Base-by-base conservation (phyloP, 2,329 filamentous ascomycete genomes). In the Emmonsiellopsis sp. region DNA sequence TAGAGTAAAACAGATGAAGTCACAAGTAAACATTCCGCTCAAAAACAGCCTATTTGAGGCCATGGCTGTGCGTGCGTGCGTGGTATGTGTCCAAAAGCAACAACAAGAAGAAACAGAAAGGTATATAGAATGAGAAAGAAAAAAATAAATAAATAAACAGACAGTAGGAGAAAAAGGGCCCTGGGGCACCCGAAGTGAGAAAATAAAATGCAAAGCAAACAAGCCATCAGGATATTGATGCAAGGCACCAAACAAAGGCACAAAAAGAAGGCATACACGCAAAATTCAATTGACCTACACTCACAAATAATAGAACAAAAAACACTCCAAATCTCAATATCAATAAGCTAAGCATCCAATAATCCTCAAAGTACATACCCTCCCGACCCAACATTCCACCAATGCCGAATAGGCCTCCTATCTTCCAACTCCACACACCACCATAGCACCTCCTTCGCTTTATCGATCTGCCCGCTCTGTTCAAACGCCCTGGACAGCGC, bases 361-460 rank as follows among this genome's bases (percentile, higher is more conserved):
- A 31, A 37, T 36, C 31, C 39, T 68, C 60, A 83, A 57, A 84
- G 70, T 46, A 87, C 80, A 69, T 87, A 88, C 17, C 85, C 79
- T 17, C 83, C 82, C 49, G 77, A 77, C 3, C 81, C 84, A 32
- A 89, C 77, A 59, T 80, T 84, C 33, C 76, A 79, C 93, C 92
- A 97, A 55, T 81, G 79, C 54, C 93, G 82, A 47, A 95, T 80
- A 0, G 86, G 88, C 58, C 82, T 83, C 6, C 82, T 83, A 66
- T 98, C 92, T 67, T 97, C 93, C 33, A 98, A 76, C 70, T 96
- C 90, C 10, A 98, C 87, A 62, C 91, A 95, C 90, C 92, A 97
- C 93, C 93, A 97, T 6, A 97, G 77, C 45, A 91, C 89, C 61
- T 93, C 87, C 72, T 91, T 94, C 11, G 93, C 87, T 74, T 92